Percentiles rank a stretch among this genome's conserved stretches.
These are phyloP conservation scores for Mycosphaerelloides madeirae DNA, from an alignment of 2,329 filamentous ascomycete genomes.

Conservation along the genomic window DNA sequence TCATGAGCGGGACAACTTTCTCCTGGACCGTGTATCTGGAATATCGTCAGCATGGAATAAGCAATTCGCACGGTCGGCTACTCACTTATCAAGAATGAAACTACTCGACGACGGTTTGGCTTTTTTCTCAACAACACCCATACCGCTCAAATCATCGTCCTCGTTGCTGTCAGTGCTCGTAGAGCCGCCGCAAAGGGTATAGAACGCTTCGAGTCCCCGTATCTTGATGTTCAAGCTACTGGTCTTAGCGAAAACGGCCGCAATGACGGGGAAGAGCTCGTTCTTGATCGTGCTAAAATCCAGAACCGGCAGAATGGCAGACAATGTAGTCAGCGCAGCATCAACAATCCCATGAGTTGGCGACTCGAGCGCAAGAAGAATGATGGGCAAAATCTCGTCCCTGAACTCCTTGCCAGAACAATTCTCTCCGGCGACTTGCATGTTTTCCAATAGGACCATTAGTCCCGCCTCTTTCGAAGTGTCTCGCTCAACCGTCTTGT, in stretches of 20 bases:
- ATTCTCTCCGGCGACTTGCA: slow-evolving; percentile 69
- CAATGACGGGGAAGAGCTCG: slow-evolving; percentile 89
- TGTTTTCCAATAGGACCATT: slow-evolving; percentile 85
- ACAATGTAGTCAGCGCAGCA: slow-evolving; percentile 71
- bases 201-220: slow-evolving; percentile 82
- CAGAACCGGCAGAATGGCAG: slow-evolving; percentile 75
- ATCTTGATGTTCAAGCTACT: slow-evolving; percentile 94
- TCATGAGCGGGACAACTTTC: slow-evolving; percentile 86
- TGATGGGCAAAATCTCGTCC: slow-evolving; percentile 85
- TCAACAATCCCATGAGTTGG: slow-evolving; percentile 86
- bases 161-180: slow-evolving; percentile 34
- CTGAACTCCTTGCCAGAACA: slow-evolving; percentile 91
- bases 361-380: slow-evolving; percentile 79
- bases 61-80: too few species aligned
- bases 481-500: slow-evolving; percentile 64
- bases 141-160: slow-evolving; percentile 71
- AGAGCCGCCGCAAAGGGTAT: slow-evolving; percentile 78
- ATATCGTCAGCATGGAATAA: too few species aligned
- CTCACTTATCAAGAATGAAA: slow-evolving; percentile 82
- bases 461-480: slow-evolving; percentile 80
- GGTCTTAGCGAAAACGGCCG: slow-evolving; percentile 84
- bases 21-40: slow-evolving; percentile 99
- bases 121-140: slow-evolving; percentile 46
- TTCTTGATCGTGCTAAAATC: slow-evolving; percentile 98
- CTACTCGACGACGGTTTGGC: slow-evolving; percentile 43